phyloP scores from a whole-genome alignment of 305 asterid genomes.

The Fraxinus floribunda region DNA sequence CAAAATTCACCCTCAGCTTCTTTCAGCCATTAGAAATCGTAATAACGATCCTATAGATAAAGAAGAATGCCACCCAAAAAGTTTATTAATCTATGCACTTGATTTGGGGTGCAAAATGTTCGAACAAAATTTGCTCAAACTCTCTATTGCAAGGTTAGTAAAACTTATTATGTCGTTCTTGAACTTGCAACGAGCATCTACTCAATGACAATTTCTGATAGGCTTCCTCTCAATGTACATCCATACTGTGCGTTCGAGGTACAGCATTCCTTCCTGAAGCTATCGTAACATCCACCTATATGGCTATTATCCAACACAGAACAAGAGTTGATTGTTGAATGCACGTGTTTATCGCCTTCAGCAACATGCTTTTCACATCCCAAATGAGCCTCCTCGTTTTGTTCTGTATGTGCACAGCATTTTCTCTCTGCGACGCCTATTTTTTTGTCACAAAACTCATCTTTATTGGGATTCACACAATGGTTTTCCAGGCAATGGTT shows the following conservation, averaged over 20 bases:
- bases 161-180: not conserved
- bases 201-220: conserved; percentile 49
- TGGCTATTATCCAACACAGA: conserved; percentile 21
- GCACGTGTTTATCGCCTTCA: conserved; percentile 20
- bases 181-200: conserved; percentile 17
- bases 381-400: conserved; percentile 8
- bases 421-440: conserved; percentile 5
- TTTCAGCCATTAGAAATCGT: not conserved
- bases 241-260: conserved; percentile 32
- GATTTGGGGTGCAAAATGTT: not conserved
- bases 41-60: not conserved
- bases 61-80: not conserved
- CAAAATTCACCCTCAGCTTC: not conserved
- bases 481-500: conserved; percentile 8
- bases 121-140: not conserved
- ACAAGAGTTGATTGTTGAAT: conserved; percentile 2
- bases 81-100: not conserved
- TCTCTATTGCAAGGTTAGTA: not conserved
- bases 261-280: conserved; percentile 49
- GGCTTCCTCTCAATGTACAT: conserved; percentile 35
- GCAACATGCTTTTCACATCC: conserved; percentile 15
- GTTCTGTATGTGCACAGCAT: conserved; percentile 26
- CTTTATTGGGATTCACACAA: not conserved
- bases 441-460: conserved; percentile 15
- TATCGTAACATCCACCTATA: conserved; percentile 50